Evolutionary conservation across 805 yeast species (phyloP), one percentile per base, ranked within the genome.

Genomic region (Kurtzmaniella fragi): DNA sequence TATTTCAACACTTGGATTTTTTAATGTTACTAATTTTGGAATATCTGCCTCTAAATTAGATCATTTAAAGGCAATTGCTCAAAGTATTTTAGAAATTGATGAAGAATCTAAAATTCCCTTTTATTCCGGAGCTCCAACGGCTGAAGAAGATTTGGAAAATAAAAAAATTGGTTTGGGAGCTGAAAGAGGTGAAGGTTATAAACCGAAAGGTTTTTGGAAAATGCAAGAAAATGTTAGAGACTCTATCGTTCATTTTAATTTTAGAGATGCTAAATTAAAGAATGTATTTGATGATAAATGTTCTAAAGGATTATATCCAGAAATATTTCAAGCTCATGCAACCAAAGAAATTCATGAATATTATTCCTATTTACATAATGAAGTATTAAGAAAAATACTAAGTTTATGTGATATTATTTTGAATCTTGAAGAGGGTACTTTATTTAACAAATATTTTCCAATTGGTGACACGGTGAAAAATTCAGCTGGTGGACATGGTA

Each of bases 151-250:
- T 35, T 25, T 28, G 13, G 64, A 59, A 43, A 46, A 52, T 32
- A 38, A 38, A 23, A 28, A 34, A n/a, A 61, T 3, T 39, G 53
- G 58, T 2, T 44, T 62, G 10, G 77, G 78, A 0, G 73, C 71
- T 6, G 73, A 72, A 43, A 53, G 75, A 15, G 77, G 75, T 5
- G 54, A 55, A 28, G 78, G 77, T 0, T 73, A 56, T 53, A 73
- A 73, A 45, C 77, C 77, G 2, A 58, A 57, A 31, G 72, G 73
- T 16, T 71, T 71, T 45, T 73, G 78, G 78, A 56, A 62, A 3
- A 66, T 70, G 55, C 61, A 66, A 14, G 29, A 33, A n/a, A 62
- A 70, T 42, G 63, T 64, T 6, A 50, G 65, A 12, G 78, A 73
- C 44, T 60, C 65, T 28, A 70, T 73, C 38, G 71, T 59, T 33